These are phyloP conservation scores for Zizania latifolia DNA, from an alignment of 176 grass and related monocot species.

Conservation along the genomic window DNA sequence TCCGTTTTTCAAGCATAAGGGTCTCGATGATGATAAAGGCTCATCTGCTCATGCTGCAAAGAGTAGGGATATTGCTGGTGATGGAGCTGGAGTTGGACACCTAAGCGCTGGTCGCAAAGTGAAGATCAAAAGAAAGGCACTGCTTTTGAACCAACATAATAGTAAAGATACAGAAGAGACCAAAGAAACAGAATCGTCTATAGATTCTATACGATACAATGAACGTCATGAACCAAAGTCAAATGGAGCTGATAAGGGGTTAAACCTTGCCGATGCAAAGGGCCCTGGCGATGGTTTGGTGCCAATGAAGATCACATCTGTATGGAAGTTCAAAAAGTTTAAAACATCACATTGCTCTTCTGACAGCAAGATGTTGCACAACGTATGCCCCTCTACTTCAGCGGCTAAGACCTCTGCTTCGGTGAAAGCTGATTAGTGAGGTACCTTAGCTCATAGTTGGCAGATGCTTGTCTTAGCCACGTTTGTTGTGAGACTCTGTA, in stretches of 20 bases:
- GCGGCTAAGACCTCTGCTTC: constrained; percentile 38
- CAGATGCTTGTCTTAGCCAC: constrained; percentile 37
- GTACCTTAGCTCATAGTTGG: constrained; percentile 35
- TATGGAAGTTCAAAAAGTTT: constrained; percentile 83
- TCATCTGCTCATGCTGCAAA: background rate
- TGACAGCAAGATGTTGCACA: constrained; percentile 61
- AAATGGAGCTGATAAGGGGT: constrained; percentile 12
- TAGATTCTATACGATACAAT: constrained; percentile 22
- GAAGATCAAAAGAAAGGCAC: constrained; percentile 66
- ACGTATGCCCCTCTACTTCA: constrained; percentile 36
- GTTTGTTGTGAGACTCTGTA: constrained; percentile 60
- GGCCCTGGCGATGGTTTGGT: constrained; percentile 6
- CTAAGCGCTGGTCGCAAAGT: constrained; percentile 27
- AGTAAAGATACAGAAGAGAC: constrained; percentile 31
- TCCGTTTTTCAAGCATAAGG: constrained; percentile 8
- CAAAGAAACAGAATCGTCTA: constrained; percentile 33
- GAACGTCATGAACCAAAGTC: constrained; percentile 33
- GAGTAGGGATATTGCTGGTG: background rate
- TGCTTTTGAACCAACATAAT: constrained; percentile 48
- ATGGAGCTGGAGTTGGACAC: constrained; percentile 14
- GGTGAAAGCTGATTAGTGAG: constrained; percentile 62
- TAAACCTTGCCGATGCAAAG: constrained; percentile 24
- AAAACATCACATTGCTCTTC: constrained; percentile 67
- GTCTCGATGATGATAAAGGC: background rate
- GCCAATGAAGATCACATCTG: constrained; percentile 51